Evolutionary conservation across 805 yeast genomes (phyloP), one percentile per base, ranked within the genome.

Genomic region (Metschnikowia matae): DNA sequence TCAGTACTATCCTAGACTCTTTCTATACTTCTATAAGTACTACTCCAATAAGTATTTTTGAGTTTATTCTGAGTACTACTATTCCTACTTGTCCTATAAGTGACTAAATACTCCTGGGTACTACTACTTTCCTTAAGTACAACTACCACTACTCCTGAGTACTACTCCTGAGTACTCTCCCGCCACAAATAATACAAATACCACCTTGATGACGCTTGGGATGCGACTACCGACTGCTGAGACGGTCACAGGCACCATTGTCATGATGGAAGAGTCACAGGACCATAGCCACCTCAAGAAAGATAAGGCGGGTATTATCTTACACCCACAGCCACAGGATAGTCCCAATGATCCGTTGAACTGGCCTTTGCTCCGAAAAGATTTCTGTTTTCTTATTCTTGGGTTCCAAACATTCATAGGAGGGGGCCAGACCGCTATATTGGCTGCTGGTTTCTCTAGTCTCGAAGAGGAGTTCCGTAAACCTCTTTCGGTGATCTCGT

Each of bases 311-410:
- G 86, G 86, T 1, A 64, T 82, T 20, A 73, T 82, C 33, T 64
- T 83, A 34, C 65, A 71, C 48, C 87, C 87, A 0, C 87, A 82
- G 61, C 87, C 87, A 4, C 80, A 78, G 36, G 79, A 81, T 55
- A 69, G 77, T 54, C 83, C 84, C 4, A 81, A 83, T 57, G 87
- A 82, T 54, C 87, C 87, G 2, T 67, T 82, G 38, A 83, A 82
- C 57, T 81, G 87, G 87, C 84, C 86, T 1, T 57, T 73, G 6
- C 79, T 83, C 81, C 69, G 79, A 38, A 68, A 84, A 29, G 86
- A 82, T 53, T 51, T 79, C 43, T 79, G 84, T 6, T 64, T 82
- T 38, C 55, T 72, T 10, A 76, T 75, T 15, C 73, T 82, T 33
- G 85, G 85, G 4, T 73, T 79, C 56, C 84, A 78, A 53, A 78